Conservation (phyloP, 2,329 filamentous ascomycete species). For the Escovopsis weberi region DNA sequence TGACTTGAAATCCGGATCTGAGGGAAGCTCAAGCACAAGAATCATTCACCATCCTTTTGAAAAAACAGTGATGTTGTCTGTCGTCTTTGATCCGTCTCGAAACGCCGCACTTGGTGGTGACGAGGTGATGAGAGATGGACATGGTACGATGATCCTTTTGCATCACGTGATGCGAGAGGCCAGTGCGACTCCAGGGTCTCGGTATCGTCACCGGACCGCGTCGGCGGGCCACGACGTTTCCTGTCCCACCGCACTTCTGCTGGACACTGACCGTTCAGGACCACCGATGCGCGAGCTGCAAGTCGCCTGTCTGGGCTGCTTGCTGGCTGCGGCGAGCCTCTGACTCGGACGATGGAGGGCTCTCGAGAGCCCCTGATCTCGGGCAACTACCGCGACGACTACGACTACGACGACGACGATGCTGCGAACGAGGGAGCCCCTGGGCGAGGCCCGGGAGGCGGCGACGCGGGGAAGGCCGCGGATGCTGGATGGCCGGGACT, state of each 20-base stretch:
- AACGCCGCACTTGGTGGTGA: no score
- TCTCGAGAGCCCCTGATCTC: slow-evolving; percentile 26
- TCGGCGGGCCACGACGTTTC: background rate
- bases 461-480: slow-evolving; percentile 14
- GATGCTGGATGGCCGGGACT: slow-evolving; percentile 22
- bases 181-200: background rate
- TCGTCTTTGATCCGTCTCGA: no score
- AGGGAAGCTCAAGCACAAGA: no score
- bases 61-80: no score
- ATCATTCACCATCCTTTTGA: no score
- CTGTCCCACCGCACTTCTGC: background rate
- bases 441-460: background rate
- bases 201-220: background rate
- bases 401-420: slow-evolving; percentile 17
- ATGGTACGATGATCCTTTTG: no score
- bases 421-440: slow-evolving; percentile 8
- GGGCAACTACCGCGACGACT: slow-evolving; percentile 10
- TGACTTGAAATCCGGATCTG: no score
- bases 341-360: slow-evolving; percentile 17
- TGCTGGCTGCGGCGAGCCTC: background rate
- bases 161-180: no score
- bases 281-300: background rate
- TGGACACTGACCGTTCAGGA: background rate
- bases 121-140: no score
- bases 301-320: background rate